phyloP scores from a whole-genome alignment of 2,329 filamentous ascomycete genomes.

The Aspergillus eucalypticola region DNA sequence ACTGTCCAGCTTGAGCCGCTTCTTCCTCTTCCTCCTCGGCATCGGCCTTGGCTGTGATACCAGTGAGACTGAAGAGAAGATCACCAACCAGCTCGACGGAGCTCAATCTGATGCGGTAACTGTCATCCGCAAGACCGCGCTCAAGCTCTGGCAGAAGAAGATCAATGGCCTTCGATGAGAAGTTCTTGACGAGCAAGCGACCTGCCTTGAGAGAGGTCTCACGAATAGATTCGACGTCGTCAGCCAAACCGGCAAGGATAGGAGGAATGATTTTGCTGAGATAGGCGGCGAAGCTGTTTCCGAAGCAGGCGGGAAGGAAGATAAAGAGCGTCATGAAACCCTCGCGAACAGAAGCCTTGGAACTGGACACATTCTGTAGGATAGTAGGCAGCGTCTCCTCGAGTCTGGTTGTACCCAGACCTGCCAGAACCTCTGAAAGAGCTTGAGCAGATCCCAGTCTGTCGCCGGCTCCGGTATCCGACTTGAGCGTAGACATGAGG shows the following conservation, averaged over 20 bases:
- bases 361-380: constrained; percentile 89
- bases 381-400: constrained; percentile 97
- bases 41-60: constrained; percentile 78
- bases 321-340: constrained; percentile 99
- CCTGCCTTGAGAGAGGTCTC: constrained; percentile 95
- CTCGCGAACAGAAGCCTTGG: constrained; percentile 86
- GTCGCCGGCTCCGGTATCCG: constrained; percentile 94
- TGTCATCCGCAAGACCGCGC: constrained; percentile 94
- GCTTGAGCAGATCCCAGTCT: constrained; percentile 94
- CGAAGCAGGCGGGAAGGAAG: constrained; percentile 97
- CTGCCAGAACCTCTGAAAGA: constrained; percentile 92
- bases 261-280: constrained; percentile 93
- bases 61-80: constrained; percentile 94
- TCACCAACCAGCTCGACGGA: constrained; percentile 97
- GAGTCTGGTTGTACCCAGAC: constrained; percentile 84
- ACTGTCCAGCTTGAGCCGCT: constrained; percentile 83
- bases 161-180: constrained; percentile 91
- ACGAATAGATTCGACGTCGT: constrained; percentile 93
- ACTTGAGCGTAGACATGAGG: constrained; percentile 96
- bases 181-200: constrained; percentile 95
- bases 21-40: constrained; percentile 76
- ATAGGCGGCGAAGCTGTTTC: constrained; percentile 97
- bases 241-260: constrained; percentile 88
- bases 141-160: constrained; percentile 91
- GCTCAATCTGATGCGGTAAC: constrained; percentile 94